Evolutionary conservation across 164 flowering plant species (phyloP).

Genomic region (Vitis vinifera): DNA sequence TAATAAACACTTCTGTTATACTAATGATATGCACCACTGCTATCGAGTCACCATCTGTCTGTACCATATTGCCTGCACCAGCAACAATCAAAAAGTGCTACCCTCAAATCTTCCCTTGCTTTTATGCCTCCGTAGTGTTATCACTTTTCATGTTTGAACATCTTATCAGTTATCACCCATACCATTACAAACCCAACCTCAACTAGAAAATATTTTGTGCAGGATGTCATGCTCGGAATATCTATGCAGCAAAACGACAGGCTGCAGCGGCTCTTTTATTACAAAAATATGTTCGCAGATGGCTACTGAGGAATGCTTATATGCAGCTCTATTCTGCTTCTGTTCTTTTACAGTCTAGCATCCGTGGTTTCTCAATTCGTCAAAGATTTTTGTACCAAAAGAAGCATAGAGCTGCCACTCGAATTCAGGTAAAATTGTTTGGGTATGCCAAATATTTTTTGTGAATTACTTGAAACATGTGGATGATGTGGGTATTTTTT

Average conservation of each 20-base stretch:
- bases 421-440: conserved; percentile 72
- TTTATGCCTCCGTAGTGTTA: too few species aligned
- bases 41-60: too few species aligned
- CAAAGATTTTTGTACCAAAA: conserved; percentile 46
- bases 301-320: conserved; percentile 57
- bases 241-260: conserved; percentile 48
- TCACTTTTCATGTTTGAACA: neutral
- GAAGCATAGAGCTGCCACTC: conserved; percentile 71
- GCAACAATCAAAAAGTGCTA: too few species aligned
- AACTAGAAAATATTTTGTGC: conserved; percentile 3
- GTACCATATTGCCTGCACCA: too few species aligned
- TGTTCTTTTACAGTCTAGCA: conserved; percentile 60
- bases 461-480: too few species aligned
- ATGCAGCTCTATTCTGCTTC: conserved; percentile 48
- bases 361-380: conserved; percentile 65
- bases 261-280: conserved; percentile 63
- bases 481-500: too few species aligned
- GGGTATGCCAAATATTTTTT: neutral
- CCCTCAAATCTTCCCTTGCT: too few species aligned
- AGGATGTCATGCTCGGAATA: conserved; percentile 72
- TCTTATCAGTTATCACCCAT: neutral
- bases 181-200: too few species aligned
- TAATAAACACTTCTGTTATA: too few species aligned
- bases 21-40: too few species aligned
- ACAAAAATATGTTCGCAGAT: conserved; percentile 66